Evolutionary conservation across 148 eudicot genomes (phyloP), one percentile per base, ranked within the genome.

Genomic region (Cornus florida): DNA sequence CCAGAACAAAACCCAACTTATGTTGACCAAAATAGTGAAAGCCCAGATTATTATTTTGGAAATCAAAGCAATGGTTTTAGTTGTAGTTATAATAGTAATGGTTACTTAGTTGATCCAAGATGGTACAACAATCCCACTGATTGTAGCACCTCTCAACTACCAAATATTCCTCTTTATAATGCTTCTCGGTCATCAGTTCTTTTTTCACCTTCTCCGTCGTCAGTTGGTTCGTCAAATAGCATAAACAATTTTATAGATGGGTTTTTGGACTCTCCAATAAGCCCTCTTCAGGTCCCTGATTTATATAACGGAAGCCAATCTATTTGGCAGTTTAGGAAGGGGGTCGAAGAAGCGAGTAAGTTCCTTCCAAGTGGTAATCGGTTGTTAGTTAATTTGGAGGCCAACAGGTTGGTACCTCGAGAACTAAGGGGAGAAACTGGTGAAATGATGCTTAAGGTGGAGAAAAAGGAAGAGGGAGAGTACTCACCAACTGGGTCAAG

Each of bases 341-440:
- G 92, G 16, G 84, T 85, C 22, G 91, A 87, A 77, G 91, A 89
- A 75, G 96, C 92, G 2, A 86, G 56, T 32, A 92, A 92, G 86
- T 87, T 88, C 41, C 85, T 91, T 74, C 91, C 92, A 9, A 80
- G 72, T 41, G 72, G 77, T 16, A 76, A 78, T 57, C 75, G 69
- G 28, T 65, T 86, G 80, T 28, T 84, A 60, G 70, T 81, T 20
- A 83, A 72, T 70, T 64, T 75, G 7, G 69, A 81, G 43, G 22
- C 71, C 10, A 71, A 79, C 75, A 86, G 72, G 72, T 13, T 64
- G 60, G 28, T 71, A 38, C 66, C 73, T 20, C 66, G 65, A 72
- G 79, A 78, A n/a, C 31, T 20, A 0, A 75, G 74, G 56, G 73
- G 64, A 33, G 81, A 76, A 41, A 12, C 7, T 59, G 65, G 60